These are phyloP conservation scores for Fusarium sp. DNA, from an alignment of 2,329 filamentous ascomycete genomes.

Conservation along the genomic window DNA sequence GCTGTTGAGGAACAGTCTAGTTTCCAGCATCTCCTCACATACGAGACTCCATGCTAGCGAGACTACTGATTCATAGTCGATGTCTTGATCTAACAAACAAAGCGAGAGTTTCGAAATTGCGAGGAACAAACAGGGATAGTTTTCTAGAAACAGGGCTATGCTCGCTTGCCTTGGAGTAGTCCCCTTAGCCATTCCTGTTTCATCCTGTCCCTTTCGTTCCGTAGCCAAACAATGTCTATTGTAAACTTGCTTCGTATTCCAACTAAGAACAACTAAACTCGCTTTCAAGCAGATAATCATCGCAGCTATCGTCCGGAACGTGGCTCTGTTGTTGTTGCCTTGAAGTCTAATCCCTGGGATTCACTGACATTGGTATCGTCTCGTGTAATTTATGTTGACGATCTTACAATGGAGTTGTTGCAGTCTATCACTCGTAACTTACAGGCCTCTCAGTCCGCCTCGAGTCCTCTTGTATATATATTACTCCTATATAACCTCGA, in stretches of 20 bases:
- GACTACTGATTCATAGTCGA: not conserved
- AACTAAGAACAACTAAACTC: not conserved
- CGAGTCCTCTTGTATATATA: not conserved
- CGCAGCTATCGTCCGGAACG: conserved; percentile 10
- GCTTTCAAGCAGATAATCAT: conserved; percentile 21
- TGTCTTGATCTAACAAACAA: conserved; percentile 2
- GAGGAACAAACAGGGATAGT: not conserved
- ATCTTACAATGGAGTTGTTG: conserved; percentile 8
- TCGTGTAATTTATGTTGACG: not conserved
- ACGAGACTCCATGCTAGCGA: not conserved
- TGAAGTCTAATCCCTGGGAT: not conserved
- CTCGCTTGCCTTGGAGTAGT: not conserved
- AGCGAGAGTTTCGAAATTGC: not conserved
- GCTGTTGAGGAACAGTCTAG: conserved; percentile 18
- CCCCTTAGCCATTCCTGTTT: conserved; percentile 1
- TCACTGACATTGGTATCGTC: conserved; percentile 4
- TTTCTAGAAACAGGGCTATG: conserved; percentile 7
- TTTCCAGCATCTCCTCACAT: conserved; percentile 8
- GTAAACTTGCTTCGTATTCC: not conserved
- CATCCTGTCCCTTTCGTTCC: conserved; percentile 14
- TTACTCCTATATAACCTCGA: not conserved
- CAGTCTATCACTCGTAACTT: not conserved
- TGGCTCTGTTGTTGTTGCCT: conserved; percentile 12
- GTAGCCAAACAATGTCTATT: conserved; percentile 1
- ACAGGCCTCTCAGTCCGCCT: not conserved